phyloP scores from a whole-genome alignment of 768 basidiomycete species.

The Glaciozyma martinii region DNA sequence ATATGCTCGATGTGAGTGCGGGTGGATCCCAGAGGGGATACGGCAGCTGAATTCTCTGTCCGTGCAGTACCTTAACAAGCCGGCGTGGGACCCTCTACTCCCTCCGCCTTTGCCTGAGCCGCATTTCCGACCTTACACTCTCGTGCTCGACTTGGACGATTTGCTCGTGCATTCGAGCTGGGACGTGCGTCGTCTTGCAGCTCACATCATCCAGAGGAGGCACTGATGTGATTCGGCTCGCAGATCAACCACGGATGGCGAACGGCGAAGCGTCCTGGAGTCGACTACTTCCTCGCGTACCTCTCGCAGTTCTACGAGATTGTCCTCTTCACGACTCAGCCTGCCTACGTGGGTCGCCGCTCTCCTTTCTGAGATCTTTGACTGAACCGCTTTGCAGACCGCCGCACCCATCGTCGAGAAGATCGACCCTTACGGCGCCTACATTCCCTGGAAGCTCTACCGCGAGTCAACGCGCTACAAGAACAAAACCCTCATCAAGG shows the following conservation, averaged over 20 bases:
- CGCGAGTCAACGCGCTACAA: slow-evolving; percentile 79
- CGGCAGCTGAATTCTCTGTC: not conserved
- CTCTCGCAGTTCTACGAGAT: slow-evolving; percentile 97
- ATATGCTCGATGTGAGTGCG: slow-evolving; percentile 26
- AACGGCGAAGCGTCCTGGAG: slow-evolving; percentile 93
- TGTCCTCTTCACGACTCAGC: slow-evolving; percentile 86
- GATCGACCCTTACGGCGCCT: slow-evolving; percentile 86
- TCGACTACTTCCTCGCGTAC: slow-evolving; percentile 96
- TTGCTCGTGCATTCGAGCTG: slow-evolving; percentile 83
- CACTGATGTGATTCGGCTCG: not conserved
- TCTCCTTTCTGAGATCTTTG: not conserved
- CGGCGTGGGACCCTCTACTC: slow-evolving; percentile 82
- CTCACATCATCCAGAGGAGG: not conserved
- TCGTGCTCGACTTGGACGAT: slow-evolving; percentile 84
- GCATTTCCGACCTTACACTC: slow-evolving; percentile 81
- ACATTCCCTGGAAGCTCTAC: slow-evolving; percentile 80
- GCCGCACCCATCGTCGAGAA: slow-evolving; percentile 81
- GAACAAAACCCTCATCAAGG: slow-evolving; percentile 79
- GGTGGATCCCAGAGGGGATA: not conserved
- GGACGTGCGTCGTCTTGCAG: slow-evolving; percentile 57
- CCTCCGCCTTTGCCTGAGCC: slow-evolving; percentile 75
- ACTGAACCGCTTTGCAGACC: slow-evolving; percentile 49
- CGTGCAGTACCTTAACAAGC: slow-evolving; percentile 81
- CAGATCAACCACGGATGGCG: slow-evolving; percentile 91
- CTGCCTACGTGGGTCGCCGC: slow-evolving; percentile 63